Conservation (phyloP, 257 asterid species). For the Coffea canephora region DNA sequence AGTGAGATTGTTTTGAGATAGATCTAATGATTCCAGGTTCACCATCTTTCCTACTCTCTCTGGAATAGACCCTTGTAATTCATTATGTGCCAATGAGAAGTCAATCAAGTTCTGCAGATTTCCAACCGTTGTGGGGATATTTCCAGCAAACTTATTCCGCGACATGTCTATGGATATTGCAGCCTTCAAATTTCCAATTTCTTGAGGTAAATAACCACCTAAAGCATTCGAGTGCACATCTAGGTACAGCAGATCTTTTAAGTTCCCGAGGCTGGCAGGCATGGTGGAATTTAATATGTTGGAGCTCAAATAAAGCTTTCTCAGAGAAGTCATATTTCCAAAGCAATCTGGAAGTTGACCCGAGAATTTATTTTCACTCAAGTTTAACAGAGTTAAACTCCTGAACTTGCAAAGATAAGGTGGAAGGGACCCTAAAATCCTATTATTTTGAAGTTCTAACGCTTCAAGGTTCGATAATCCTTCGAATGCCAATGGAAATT, state of each 20-base stretch:
- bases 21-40: background rate
- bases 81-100: background rate
- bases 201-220: background rate
- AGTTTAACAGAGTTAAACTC: background rate
- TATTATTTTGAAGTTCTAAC: background rate
- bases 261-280: background rate
- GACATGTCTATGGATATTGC: background rate
- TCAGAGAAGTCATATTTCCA: conserved; percentile 11
- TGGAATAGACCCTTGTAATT: conserved; percentile 5
- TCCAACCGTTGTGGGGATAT: conserved; percentile 6
- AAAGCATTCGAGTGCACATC: background rate
- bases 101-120: background rate
- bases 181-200: background rate
- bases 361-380: background rate
- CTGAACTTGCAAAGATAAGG: background rate
- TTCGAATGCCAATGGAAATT: conserved; percentile 17
- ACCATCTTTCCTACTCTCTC: background rate
- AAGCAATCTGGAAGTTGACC: conserved; percentile 9
- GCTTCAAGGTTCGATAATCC: conserved; percentile 3
- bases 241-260: background rate
- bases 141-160: background rate
- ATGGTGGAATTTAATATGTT: background rate
- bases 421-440: too few relatives aligned
- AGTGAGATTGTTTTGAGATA: background rate
- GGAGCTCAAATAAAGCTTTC: background rate